Conservation (phyloP, 345 rosid genomes). For the Salix exigua region DNA sequence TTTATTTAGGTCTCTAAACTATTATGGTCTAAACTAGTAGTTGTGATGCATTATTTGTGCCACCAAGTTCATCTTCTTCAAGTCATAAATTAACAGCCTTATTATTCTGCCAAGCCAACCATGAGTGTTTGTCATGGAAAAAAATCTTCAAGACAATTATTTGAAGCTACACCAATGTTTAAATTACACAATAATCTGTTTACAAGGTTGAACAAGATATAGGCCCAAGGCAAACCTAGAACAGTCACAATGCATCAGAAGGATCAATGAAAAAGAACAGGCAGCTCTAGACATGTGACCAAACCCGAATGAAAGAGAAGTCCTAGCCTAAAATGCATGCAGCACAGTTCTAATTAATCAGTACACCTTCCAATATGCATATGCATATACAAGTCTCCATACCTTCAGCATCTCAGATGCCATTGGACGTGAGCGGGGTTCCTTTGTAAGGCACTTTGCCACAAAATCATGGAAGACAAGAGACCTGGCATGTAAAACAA, state of each 20-base stretch:
- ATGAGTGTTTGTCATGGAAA: too few relatives aligned
- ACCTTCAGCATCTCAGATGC: slow-evolving; percentile 98
- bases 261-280: not conserved
- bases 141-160: too few relatives aligned
- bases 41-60: too few relatives aligned
- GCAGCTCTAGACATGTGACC: not conserved
- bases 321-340: not conserved
- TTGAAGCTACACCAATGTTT: too few relatives aligned
- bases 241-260: too few relatives aligned
- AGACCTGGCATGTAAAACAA: slow-evolving; percentile 56
- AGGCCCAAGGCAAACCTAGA: not conserved
- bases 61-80: too few relatives aligned
- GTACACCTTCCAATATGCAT: slow-evolving; percentile 6
- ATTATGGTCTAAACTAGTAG: too few relatives aligned
- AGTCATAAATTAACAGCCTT: too few relatives aligned
- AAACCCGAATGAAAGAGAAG: too few relatives aligned
- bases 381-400: slow-evolving; percentile 12
- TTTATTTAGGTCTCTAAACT: too few relatives aligned
- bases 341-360: not conserved
- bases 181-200: too few relatives aligned
- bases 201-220: not conserved
- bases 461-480: slow-evolving; percentile 97
- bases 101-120: too few relatives aligned
- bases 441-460: slow-evolving; percentile 94
- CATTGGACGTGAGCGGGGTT: slow-evolving; percentile 89